A percentile compares a stretch with the other conserved stretches of the same genome.
These are phyloP conservation scores for Phytophthora tubulina DNA, from an alignment of 352 stramenopile genomes.

Conservation along the genomic window DNA sequence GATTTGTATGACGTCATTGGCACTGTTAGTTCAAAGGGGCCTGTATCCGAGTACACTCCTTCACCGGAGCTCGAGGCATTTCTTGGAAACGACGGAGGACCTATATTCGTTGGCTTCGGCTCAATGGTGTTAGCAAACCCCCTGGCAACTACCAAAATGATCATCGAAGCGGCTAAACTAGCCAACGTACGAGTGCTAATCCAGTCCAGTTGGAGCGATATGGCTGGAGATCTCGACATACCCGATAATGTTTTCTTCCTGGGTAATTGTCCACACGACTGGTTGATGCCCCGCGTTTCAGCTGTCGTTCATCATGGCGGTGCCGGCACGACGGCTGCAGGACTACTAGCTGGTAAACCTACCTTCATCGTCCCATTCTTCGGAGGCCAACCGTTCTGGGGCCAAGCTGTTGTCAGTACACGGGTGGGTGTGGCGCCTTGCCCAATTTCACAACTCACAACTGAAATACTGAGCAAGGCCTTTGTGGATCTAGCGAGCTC, in stretches of 20 bases:
- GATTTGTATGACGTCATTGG: slow-evolving; percentile 86
- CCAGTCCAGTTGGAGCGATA: slow-evolving; percentile 88
- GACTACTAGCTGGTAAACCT: slow-evolving; percentile 88
- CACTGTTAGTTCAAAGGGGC: slow-evolving; percentile 64
- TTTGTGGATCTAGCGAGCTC: slow-evolving; percentile 65
- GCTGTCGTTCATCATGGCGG: slow-evolving; percentile 85
- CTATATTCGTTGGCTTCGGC: slow-evolving; percentile 95
- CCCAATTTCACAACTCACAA: slow-evolving; percentile 80
- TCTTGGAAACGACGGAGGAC: slow-evolving; percentile 57
- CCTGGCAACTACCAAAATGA: slow-evolving; percentile 75
- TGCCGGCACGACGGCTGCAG: slow-evolving; percentile 91
- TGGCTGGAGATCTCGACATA: slow-evolving; percentile 52
- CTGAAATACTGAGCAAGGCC: slow-evolving; percentile 72
- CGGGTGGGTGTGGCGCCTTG: slow-evolving; percentile 86
- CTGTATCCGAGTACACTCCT: slow-evolving; percentile 48
- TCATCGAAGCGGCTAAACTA: slow-evolving; percentile 71
- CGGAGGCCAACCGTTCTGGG: slow-evolving; percentile 95
- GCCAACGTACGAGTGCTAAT: slow-evolving; percentile 85
- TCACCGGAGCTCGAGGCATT: slow-evolving; percentile 67
- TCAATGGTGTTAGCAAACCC: slow-evolving; percentile 93
- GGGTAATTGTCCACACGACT: slow-evolving; percentile 86
- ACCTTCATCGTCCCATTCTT: slow-evolving; percentile 96
- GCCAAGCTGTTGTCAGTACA: slow-evolving; percentile 80
- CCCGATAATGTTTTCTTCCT: slow-evolving; percentile 66
- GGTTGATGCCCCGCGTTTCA: slow-evolving; percentile 88